Evolutionary conservation across 139 green algal genomes (phyloP).

Genomic region (Chlorokybus atmophyticus): DNA sequence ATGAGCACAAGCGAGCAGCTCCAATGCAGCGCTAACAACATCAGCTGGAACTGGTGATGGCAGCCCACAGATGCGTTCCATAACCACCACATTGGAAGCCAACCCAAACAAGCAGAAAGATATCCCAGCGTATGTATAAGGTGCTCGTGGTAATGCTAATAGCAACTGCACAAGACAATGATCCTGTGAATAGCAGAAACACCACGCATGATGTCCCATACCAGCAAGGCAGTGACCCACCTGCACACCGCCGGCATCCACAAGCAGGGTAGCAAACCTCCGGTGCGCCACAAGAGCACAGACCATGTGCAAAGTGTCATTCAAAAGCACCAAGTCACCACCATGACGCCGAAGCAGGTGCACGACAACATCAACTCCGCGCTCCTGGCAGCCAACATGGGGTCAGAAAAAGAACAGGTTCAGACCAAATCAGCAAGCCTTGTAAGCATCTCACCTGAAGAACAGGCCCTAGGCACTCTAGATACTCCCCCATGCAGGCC

Average conservation of each 20-base stretch:
- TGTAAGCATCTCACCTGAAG: conserved; percentile 21
- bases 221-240: conserved; percentile 46
- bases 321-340: conserved; percentile 17
- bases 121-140: conserved; percentile 29
- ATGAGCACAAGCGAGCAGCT: conserved; percentile 32
- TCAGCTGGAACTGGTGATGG: conserved; percentile 1
- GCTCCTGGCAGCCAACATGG: neutral
- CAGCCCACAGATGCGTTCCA: conserved; percentile 46
- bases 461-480: conserved; percentile 31
- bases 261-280: conserved; percentile 43
- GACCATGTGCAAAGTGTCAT: conserved; percentile 34
- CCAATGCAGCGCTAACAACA: conserved; percentile 26
- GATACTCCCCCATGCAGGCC: conserved; percentile 26
- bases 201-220: too few relatives aligned
- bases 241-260: conserved; percentile 45
- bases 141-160: conserved; percentile 16
- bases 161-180: too few relatives aligned
- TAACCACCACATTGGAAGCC: conserved; percentile 33
- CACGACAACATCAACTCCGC: neutral
- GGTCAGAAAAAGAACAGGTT: neutral
- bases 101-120: conserved; percentile 29
- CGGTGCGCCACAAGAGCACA: conserved; percentile 49
- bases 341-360: neutral
- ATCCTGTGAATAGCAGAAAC: too few relatives aligned
- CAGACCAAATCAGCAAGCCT: neutral